phyloP scores from a whole-genome alignment of 352 stramenopile genomes.

The Blastocystis sp. region DNA sequence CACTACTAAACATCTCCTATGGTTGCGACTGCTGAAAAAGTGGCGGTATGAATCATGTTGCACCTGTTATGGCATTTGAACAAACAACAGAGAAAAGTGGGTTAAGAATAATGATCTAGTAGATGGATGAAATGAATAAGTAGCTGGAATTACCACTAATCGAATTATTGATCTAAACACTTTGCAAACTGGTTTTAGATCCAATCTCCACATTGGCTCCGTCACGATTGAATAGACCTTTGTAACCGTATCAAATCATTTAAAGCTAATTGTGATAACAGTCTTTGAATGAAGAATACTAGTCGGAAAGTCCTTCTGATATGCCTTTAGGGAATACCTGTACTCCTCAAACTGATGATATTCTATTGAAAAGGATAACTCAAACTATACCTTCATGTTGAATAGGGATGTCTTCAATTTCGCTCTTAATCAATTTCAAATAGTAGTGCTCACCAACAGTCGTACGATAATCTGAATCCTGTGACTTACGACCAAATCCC shows the following conservation, averaged over 20 bases:
- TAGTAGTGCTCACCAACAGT: slow-evolving; percentile 16
- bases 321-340: neutral
- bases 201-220: no score
- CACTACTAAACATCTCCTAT: no score
- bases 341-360: neutral
- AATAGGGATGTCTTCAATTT: slow-evolving; percentile 1
- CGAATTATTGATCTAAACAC: no score
- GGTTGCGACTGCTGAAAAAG: no score
- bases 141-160: no score
- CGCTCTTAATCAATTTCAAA: neutral
- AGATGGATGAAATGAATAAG: no score
- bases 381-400: neutral
- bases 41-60: no score
- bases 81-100: no score
- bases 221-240: neutral
- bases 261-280: neutral
- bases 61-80: no score
- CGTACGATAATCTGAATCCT: slow-evolving; percentile 34
- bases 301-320: neutral
- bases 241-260: neutral
- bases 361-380: neutral
- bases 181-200: no score
- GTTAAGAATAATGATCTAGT: no score
- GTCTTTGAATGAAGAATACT: neutral
- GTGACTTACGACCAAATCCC: neutral